Evolutionary conservation across 179 eudicot genomes (phyloP).

Genomic region (Vitellaria paradoxa): DNA sequence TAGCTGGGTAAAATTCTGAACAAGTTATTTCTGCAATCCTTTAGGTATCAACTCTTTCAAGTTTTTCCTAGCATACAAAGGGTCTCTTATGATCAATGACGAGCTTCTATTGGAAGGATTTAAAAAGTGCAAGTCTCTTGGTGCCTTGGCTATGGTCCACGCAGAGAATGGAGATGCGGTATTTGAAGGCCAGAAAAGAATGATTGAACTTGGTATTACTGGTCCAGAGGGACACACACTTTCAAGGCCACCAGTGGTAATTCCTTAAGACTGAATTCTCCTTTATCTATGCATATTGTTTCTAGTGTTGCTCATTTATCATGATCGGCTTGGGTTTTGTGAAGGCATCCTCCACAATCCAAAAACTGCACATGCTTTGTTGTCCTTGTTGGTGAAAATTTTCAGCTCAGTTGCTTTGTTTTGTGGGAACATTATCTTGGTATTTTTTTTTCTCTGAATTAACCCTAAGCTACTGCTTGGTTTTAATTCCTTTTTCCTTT

Average conservation of each 20-base stretch:
- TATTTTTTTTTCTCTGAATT: background rate
- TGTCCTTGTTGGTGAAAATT: background rate
- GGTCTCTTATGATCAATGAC: constrained; percentile 83
- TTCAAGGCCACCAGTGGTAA: constrained; percentile 93
- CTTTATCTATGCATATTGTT: background rate
- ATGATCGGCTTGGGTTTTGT: too few relatives aligned
- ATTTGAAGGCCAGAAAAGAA: constrained; percentile 87
- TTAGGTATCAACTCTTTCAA: constrained; percentile 94
- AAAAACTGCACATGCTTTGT: background rate
- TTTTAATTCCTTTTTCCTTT: background rate
- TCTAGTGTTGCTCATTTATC: background rate
- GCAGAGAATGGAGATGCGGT: constrained; percentile 99
- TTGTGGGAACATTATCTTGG: background rate
- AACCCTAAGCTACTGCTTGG: background rate
- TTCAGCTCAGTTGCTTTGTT: background rate
- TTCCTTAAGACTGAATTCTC: background rate
- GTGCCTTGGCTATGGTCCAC: constrained; percentile 96
- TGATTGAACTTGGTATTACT: constrained; percentile 94
- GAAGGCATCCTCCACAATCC: background rate
- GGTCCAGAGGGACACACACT: constrained; percentile 99
- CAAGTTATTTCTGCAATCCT: constrained; percentile 11
- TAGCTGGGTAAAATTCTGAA: background rate
- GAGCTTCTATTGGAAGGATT: constrained; percentile 84
- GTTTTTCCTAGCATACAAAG: constrained; percentile 94
- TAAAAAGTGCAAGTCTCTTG: constrained; percentile 90